Evolutionary conservation across 176 grass and related monocot species (phyloP), one percentile per base, ranked within the genome.

Genomic region (Eragrostis curvula): DNA sequence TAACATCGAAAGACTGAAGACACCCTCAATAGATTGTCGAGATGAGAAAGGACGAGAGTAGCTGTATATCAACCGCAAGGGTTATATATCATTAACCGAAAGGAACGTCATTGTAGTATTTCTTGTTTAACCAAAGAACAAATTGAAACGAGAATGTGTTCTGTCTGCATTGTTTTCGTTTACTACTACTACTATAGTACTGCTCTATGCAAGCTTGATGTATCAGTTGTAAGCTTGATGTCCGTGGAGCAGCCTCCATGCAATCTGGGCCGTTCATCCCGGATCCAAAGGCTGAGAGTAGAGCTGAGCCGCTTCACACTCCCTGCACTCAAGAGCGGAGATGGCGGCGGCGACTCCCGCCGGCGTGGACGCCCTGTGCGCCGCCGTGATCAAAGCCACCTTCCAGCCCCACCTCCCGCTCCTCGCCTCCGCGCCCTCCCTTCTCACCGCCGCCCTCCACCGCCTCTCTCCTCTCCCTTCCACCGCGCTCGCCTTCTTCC

Each of bases 1-100:
- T 97, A 71, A 87, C 89, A 14, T 94, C 81, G 0, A 97, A 88
- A 83, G 91, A 97, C 17, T 91, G 79, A 86, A 72, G 29, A 57
- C 18, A 53, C 5, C 5, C 32, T 2, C 32, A 36, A 36, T 36
- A 36, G 2, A 36, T 36, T 36, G 32, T 36, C 32, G 52, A 56
- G 18, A 17, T 56, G 52, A 56, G 52, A 56, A 17, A 52, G 70
- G 20, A 20, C n/a, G 2, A 30, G 5, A 36, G 28, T 52, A 52
- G 8, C 70, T 32, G 67, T 46, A 36, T 53, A 36, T 48, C 9
- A 48, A 45, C 5, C 32, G 32, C 43, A 45, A 10, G 43, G 43
- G 1, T 45, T 45, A 45, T 45, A 45, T 45, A 9, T 45, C 43
- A 10, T 45, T 45, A 14, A 48, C 9, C 0, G 12, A 57, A 57